Evolutionary conservation across 2,329 filamentous ascomycete species (phyloP), one percentile per base, ranked within the genome.

Genomic region (Penicillium sp.): DNA sequence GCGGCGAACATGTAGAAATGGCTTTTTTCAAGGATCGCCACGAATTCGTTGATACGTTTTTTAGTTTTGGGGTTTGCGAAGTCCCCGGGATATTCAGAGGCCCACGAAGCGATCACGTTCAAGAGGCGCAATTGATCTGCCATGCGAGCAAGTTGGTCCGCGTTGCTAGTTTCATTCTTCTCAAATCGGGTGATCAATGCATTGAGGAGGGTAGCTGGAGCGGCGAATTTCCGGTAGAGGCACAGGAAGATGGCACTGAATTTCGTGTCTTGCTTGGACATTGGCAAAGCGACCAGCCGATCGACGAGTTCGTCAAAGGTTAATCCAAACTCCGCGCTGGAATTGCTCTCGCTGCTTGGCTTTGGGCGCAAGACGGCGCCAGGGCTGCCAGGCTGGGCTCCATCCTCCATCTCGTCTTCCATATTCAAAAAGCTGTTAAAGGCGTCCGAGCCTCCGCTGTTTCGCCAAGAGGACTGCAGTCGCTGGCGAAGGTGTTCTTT

Each of bases 231-330:
- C 63, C 95, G 89, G 76, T 98, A 98, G 14, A 98, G 81, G 64
- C 94, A 96, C 34, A 98, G 82, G 70, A 98, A 98, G 17, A 96
- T 88, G 47, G 92, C 87, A 1, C 86, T 85, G 71, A 97, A 99
- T 75, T 96, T 96, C 59, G 86, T 84, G 72, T 98, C 95, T n/a
- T 88, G 84, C 71, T 91, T 92, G 31, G 91, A 92, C 79, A 94
- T 88, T 38, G 91, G 90, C 62, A 91, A 85, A 0, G 88, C 85
- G 25, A 98, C 83, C 42, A 99, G 83, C n/a, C 92, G 89, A 75
- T 96, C 92, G 20, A 98, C 91, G 4, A 95, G 80, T 57, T 92
- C 89, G 61, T 90, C 87, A 53, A 82, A 81, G 2, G 76, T 75
- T 20, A 73, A 65, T 4, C 79, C 79, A 3, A 70, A 59, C 15